Conservation (phyloP, 768 basidiomycete genomes). For the Ramaria rubella region DNA sequence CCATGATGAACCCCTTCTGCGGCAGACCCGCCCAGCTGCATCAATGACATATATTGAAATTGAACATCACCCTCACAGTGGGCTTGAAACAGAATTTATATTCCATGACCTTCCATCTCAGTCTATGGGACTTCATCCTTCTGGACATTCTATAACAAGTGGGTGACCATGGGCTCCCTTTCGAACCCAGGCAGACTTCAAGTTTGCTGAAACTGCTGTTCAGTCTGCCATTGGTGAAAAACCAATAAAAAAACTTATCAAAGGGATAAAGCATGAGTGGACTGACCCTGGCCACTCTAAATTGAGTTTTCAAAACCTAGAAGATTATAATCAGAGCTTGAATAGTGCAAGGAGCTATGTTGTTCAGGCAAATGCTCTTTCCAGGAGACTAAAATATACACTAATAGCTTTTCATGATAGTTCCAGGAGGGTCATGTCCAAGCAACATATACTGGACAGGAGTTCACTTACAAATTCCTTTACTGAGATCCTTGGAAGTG, state of each 20-base stretch:
- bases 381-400: neutral
- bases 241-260: neutral
- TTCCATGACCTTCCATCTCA: too few species aligned
- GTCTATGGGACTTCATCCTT: too few species aligned
- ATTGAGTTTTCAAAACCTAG: neutral
- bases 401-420: neutral
- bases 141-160: neutral
- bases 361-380: neutral
- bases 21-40: neutral
- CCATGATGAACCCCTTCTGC: neutral
- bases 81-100: too few species aligned
- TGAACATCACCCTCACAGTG: neutral
- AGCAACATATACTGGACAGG: too few species aligned
- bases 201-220: too few species aligned
- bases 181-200: too few species aligned
- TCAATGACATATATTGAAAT: neutral
- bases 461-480: too few species aligned
- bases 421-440: neutral
- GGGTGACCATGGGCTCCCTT: neutral
- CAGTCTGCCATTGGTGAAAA: neutral
- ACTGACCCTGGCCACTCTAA: neutral
- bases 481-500: too few species aligned
- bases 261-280: too few species aligned
- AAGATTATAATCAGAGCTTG: neutral
- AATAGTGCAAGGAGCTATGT: neutral